Evolutionary conservation across 495 filamentous ascomycete genomes (phyloP), one percentile per base, ranked within the genome.

Genomic region (Pseudevernia furfuracea): DNA sequence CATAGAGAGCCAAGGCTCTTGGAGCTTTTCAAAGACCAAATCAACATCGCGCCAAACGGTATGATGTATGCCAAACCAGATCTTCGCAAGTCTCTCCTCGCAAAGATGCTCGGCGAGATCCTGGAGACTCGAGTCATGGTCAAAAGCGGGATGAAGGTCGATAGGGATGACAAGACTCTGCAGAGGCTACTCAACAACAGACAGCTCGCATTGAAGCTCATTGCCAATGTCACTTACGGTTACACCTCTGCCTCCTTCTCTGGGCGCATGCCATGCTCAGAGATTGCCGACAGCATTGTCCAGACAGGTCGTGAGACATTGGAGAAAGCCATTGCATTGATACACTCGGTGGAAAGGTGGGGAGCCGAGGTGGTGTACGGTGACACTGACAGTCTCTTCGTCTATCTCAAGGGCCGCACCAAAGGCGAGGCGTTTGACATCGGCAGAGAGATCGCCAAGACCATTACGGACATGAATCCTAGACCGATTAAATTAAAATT

Each of bases 41-140:
- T 97, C 75, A 97, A 96, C 72, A 89, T 98, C 66, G 83, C 94
- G 0, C 94, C 94, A 0, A 98, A 98, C 72, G 95, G 95, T 21
- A 92, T 97, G 76, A 93, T 97, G 82, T 98, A 94, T 71, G 86
- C 85, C 62, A 96, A 94, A 66, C 82, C 88, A 3, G 83, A 88
- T 68, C 86, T 96, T 68, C 85, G 94, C 19, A 95, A 91, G 73
- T 96, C 91, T 0, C 82, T 98, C 12, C 79, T 98, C 3, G 95
- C 94, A 9, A 96, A 95, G 74, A 98, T 98, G 94, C 78, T 98
- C 66, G 85, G 88, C 19, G 94, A 98, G 75, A 96, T 98, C 52
- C 81, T 98, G 28, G 95, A 97, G 73, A 97, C 94, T 28, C 86
- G 94, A 57, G 88, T 98, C 30, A 98, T 98, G 94, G 91, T 98